These are phyloP conservation scores for Podospora pseudoanserina DNA, from an alignment of 495 filamentous ascomycete genomes.

Conservation along the genomic window DNA sequence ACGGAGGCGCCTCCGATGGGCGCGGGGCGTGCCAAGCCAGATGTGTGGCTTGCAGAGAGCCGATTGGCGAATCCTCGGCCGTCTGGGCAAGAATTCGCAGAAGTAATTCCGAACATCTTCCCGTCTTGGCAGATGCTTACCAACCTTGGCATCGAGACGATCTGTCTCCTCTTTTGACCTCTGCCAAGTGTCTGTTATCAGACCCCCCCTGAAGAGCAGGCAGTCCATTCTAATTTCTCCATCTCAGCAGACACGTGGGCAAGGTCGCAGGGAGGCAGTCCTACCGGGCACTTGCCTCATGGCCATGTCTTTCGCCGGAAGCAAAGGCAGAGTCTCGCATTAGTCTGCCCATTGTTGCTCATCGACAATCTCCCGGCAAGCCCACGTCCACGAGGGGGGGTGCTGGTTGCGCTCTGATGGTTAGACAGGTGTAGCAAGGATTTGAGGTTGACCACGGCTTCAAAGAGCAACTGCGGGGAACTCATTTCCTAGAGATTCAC, in stretches of 20 bases:
- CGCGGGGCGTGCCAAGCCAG: conserved; percentile 12
- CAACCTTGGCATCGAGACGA: neutral
- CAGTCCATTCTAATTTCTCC: too few species aligned
- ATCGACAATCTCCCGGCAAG: neutral
- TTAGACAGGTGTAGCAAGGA: neutral
- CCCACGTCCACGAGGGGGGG: neutral
- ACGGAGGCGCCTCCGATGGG: too few species aligned
- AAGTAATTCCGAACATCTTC: conserved; percentile 16
- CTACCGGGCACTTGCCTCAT: neutral
- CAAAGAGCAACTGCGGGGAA: neutral
- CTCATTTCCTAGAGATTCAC: neutral
- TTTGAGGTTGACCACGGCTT: neutral
- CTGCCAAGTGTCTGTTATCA: conserved; percentile 5
- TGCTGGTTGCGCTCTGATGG: neutral
- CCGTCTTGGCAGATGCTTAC: conserved; percentile 27
- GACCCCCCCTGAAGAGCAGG: neutral
- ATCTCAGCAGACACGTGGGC: neutral
- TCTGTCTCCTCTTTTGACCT: neutral
- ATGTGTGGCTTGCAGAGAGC: conserved; percentile 8
- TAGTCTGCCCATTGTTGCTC: neutral
- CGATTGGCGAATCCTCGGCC: conserved; percentile 8
- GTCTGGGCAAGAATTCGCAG: conserved; percentile 10
- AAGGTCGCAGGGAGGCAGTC: neutral
- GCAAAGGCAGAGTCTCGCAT: neutral
- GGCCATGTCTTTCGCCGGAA: neutral